Percentiles rank a stretch among this genome's conserved stretches.
phyloP scores from a whole-genome alignment of 1,284 basidiomycete genomes.

The Mycena sp. region DNA sequence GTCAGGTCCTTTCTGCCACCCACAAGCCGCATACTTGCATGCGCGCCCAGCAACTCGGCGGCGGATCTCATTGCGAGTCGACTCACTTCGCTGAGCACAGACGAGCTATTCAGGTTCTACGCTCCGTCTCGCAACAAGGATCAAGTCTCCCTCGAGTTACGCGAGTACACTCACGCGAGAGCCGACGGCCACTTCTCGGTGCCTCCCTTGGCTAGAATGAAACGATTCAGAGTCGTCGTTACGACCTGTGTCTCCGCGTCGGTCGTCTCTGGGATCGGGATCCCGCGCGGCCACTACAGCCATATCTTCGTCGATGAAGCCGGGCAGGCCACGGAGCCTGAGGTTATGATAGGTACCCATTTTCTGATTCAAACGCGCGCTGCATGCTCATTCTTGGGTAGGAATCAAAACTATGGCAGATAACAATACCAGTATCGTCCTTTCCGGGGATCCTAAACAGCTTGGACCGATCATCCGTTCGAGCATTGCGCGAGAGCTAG shows the following conservation, averaged over 20 bases:
- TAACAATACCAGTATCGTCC: conserved; percentile 59
- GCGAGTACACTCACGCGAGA: conserved; percentile 51
- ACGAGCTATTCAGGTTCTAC: conserved; percentile 68
- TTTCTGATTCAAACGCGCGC: neutral
- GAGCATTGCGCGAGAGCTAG: conserved; percentile 55
- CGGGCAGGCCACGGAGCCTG: conserved; percentile 71
- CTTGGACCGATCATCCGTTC: conserved; percentile 70
- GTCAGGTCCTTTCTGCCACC: conserved; percentile 59
- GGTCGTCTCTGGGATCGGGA: conserved; percentile 62
- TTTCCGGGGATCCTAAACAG: conserved; percentile 72
- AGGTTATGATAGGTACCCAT: conserved; percentile 54
- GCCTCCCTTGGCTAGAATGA: conserved; percentile 52
- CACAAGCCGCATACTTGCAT: conserved; percentile 64
- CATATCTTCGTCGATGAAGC: conserved; percentile 78
- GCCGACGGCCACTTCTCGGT: conserved; percentile 55
- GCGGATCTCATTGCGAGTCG: conserved; percentile 67
- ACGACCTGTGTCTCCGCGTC: conserved; percentile 70
- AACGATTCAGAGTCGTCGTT: conserved; percentile 62
- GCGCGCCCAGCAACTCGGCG: conserved; percentile 72
- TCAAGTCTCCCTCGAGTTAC: conserved; percentile 54
- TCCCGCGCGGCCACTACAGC: conserved; percentile 64
- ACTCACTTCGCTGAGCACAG: conserved; percentile 49
- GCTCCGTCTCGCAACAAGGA: conserved; percentile 63
- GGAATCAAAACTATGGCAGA: conserved; percentile 64
- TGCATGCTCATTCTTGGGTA: neutral